phyloP scores from a whole-genome alignment of 345 rosid species.

The Eucalyptus coolabah region DNA sequence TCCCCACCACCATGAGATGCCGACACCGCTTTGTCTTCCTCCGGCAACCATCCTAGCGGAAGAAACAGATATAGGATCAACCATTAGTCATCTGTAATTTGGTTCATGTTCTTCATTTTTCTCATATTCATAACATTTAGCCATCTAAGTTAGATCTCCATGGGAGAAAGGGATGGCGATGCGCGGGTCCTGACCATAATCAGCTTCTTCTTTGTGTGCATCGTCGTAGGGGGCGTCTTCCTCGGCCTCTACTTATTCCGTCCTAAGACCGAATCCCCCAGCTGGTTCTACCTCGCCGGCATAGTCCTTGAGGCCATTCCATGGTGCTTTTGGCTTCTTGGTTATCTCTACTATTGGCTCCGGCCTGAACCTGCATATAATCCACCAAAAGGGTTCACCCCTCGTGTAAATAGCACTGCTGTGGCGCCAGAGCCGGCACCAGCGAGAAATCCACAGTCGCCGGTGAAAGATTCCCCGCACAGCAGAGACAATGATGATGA shows the following conservation, averaged over 20 bases:
- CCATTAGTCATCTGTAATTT: background rate
- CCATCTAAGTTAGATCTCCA: background rate
- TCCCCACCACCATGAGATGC: background rate
- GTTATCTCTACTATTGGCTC: constrained; percentile 35
- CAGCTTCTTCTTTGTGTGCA: constrained; percentile 26
- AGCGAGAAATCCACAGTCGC: background rate
- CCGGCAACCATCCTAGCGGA: background rate
- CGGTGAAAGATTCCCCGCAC: constrained; percentile 1
- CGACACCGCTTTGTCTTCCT: background rate
- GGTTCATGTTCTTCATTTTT: background rate
- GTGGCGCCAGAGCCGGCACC: background rate
- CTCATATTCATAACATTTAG: background rate
- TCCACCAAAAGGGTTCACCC: background rate
- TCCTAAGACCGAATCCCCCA: constrained; percentile 3
- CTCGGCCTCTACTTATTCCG: constrained; percentile 31
- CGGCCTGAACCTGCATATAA: constrained; percentile 2
- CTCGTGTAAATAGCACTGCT: background rate
- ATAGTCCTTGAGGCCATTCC: constrained; percentile 47
- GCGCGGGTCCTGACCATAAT: constrained; percentile 24
- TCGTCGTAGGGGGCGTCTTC: constrained; percentile 41
- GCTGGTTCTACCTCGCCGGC: constrained; percentile 37
- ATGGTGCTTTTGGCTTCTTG: constrained; percentile 60
- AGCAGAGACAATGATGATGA: background rate
- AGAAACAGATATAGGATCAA: background rate
- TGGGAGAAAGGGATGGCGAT: constrained; percentile 39